Evolutionary conservation across 2,329 filamentous ascomycete species (phyloP).

Genomic region (Thielaviopsis ethacetica): DNA sequence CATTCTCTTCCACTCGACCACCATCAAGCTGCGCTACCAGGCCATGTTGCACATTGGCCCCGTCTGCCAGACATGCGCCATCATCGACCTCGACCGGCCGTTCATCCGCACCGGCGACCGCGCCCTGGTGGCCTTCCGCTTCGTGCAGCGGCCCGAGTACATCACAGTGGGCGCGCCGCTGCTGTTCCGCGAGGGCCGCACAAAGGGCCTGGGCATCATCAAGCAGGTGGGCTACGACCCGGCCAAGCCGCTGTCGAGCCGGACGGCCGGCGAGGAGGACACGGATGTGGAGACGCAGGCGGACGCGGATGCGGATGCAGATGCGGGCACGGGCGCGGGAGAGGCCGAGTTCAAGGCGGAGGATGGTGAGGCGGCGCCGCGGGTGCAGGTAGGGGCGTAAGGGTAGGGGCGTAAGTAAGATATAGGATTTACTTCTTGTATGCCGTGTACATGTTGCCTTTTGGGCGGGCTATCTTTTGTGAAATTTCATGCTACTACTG

Average conservation of each 20-base stretch:
- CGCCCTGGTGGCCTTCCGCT: constrained; percentile 86
- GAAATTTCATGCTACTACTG: too few species aligned
- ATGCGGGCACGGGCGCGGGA: neutral
- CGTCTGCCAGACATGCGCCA: constrained; percentile 86
- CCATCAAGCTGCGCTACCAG: constrained; percentile 92
- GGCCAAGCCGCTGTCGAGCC: neutral
- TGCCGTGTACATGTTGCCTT: too few species aligned
- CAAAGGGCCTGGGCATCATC: constrained; percentile 89
- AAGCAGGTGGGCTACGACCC: constrained; percentile 81
- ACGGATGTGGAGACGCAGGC: neutral
- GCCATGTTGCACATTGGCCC: constrained; percentile 96
- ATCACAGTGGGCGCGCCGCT: constrained; percentile 75
- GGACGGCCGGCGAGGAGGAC: neutral
- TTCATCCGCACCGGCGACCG: constrained; percentile 89
- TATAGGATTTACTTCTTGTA: too few species aligned
- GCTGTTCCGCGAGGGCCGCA: constrained; percentile 84
- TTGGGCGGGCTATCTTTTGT: too few species aligned
- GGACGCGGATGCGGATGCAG: neutral
- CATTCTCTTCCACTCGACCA: constrained; percentile 89
- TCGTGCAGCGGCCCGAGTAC: constrained; percentile 89
- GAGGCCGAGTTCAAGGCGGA: too few species aligned
- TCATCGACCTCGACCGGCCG: constrained; percentile 93
- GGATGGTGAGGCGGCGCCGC: too few species aligned
- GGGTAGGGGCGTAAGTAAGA: too few species aligned
- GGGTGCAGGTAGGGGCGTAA: too few species aligned